phyloP scores from a whole-genome alignment of 306 rosid genomes.

The Luffa acutangula region DNA sequence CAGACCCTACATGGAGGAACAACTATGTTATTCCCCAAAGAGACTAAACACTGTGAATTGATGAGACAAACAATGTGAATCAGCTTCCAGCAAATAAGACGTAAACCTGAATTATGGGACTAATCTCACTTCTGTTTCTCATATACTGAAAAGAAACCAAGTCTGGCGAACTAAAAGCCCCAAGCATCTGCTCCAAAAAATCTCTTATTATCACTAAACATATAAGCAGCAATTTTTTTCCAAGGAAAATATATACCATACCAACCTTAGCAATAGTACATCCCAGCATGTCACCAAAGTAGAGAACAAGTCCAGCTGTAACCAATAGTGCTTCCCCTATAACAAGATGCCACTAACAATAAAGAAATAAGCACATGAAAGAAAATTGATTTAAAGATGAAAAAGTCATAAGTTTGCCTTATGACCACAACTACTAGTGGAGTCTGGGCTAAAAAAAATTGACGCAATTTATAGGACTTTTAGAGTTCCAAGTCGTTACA shows the following conservation, averaged over 20 bases:
- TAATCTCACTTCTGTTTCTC: slow-evolving; percentile 63
- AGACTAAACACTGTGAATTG: slow-evolving; percentile 9
- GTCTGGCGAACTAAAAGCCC: slow-evolving; percentile 35
- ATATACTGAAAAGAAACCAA: slow-evolving; percentile 31
- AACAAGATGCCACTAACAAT: slow-evolving; percentile 9
- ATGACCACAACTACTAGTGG: background rate
- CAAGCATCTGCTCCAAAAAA: slow-evolving; percentile 41
- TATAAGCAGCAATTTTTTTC: slow-evolving; percentile 7
- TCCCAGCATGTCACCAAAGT: slow-evolving; percentile 81
- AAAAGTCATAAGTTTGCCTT: background rate
- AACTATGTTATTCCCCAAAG: slow-evolving; percentile 13
- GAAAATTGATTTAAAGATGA: background rate
- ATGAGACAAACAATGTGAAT: slow-evolving; percentile 13
- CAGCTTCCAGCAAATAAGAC: slow-evolving; percentile 15
- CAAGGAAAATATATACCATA: background rate
- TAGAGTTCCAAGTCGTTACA: background rate
- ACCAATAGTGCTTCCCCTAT: slow-evolving; percentile 81
- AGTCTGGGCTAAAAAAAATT: background rate
- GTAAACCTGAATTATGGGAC: slow-evolving; percentile 71
- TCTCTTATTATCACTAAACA: slow-evolving; percentile 15
- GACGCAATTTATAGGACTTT: background rate
- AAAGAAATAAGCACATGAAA: slow-evolving; percentile 11
- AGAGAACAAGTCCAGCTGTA: slow-evolving; percentile 73
- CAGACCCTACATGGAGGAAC: slow-evolving; percentile 57
- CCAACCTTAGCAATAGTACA: slow-evolving; percentile 61